Base-by-base conservation (phyloP, 2,329 filamentous ascomycete species). In the Colletotrichum destructivum region DNA sequence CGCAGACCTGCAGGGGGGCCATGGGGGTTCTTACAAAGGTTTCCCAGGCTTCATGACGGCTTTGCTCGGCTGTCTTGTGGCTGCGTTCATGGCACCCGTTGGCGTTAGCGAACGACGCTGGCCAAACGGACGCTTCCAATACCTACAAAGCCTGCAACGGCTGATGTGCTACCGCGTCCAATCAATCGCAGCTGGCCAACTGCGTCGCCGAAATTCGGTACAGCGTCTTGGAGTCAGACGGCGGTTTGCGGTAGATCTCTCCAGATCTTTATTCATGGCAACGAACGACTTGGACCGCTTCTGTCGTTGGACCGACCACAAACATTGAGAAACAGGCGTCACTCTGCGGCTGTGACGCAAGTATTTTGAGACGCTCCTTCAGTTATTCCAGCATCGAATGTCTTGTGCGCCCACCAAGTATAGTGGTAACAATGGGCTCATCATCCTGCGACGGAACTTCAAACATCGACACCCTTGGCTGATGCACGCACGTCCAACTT, bases 401-500 rank as follows among this genome's bases (percentile, higher is more conserved):
- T 9, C 35, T 38, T 38, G 35, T 38, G 35, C 60, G 26, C 47
- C 62, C 38, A 66, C 52, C 13, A 47, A 11, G 35, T 46, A 42
- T 40, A 60, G 44, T 42, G 47, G 57, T 56, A 55, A 69, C 52
- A 44, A 59, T 51, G 46, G 40, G 67, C 49, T 71, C 66, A 72
- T 71, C 67, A 72, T 71, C 49, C 70, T 72, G 70, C 70, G 70
- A 72, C 70, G 44, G 44, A 26, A 66, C 61, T 47, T 66, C 70
- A 71, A 72, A 72, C 70, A 52, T 66, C 51, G 56, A 52, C 49
- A 59, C 56, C 61, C 70, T 72, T 66, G 66, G 56, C 66, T 62
- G 61, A 71, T 56, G 57, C 67, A 35, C 61, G 57, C 70, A 35
- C 66, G n/a, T 55, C 49, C n/a, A 60, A 56, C 66, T 60, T 35